Conservation (phyloP, 2,329 filamentous ascomycete species). For the Botrytis paeoniae region DNA sequence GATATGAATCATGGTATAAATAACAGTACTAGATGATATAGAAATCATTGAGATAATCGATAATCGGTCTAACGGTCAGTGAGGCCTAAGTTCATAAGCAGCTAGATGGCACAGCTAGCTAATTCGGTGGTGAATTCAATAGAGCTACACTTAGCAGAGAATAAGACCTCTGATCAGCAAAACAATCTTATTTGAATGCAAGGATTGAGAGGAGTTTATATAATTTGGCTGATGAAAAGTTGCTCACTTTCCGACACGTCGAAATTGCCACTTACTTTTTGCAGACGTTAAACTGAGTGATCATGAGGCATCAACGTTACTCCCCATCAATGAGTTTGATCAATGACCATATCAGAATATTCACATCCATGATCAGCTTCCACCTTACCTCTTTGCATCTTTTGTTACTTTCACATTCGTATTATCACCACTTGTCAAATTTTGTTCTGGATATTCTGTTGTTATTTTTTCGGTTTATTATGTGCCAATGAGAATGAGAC, state of each 20-base stretch:
- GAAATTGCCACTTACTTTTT: background rate
- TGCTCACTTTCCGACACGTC: background rate
- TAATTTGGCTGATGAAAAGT: rapidly evolving
- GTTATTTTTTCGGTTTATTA: background rate
- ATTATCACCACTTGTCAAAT: background rate
- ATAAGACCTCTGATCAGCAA: background rate
- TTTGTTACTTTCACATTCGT: background rate
- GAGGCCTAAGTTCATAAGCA: background rate
- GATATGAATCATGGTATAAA: background rate
- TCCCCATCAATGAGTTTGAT: background rate
- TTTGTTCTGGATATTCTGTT: background rate
- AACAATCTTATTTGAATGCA: background rate
- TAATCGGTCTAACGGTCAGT: background rate
- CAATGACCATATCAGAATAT: background rate
- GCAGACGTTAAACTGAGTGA: background rate
- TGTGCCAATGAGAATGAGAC: background rate
- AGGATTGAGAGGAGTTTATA: background rate
- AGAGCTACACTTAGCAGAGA: background rate
- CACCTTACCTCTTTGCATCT: background rate
- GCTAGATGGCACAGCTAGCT: background rate
- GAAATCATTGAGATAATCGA: too few species aligned
- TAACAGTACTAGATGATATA: too few species aligned
- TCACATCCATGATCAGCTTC: background rate
- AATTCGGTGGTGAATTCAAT: background rate
- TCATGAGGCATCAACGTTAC: background rate